Evolutionary conservation across 306 rosid species (phyloP), one percentile per base, ranked within the genome.

Genomic region (Cucumis melo): DNA sequence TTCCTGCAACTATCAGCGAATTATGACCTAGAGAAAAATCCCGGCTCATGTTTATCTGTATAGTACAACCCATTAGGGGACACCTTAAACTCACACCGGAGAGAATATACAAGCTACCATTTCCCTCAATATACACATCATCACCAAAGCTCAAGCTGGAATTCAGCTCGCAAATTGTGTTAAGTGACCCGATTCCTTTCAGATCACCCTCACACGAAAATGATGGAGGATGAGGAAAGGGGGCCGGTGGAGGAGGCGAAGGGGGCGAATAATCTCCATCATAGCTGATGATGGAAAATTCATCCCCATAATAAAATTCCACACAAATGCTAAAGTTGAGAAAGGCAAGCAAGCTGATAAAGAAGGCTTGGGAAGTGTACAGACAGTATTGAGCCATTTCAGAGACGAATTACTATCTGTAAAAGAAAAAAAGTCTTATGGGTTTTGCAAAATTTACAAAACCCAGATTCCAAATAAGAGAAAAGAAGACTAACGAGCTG

Each of bases 261-360:
- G 97, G 99, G 5, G 97, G 98, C 7, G 87, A 39, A 75, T 94
- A 94, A 83, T 91, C 97, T 34, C 90, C 86, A 27, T 86, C 87
- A 4, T 83, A 86, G 63, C 76, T 83, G 16, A 73, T n/a, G 73
- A 83, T 80, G 46, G 96, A 91, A 79, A 91, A 88, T 32, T 81
- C 88, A 68, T 82, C 85, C 66, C 51, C 72, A 4, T 58, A 71
- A 79, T 38, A 60, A 59, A 73, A 23, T 32, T 38, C 54, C 74
- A 82, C 77, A 38, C 32, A 77, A 75, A 77, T 65, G 83, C 70
- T 79, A 51, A 83, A 34, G 10, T 78, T 39, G 74, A 77, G 78
- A 77, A 83, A 29, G 44, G 72, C 36, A 38, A 84, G 38, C 11
- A 84, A 4, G 61, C 21, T 77, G 38, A 82, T 70, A 74, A 79